phyloP scores from a whole-genome alignment of 148 eudicot species.

The Cornus florida region DNA sequence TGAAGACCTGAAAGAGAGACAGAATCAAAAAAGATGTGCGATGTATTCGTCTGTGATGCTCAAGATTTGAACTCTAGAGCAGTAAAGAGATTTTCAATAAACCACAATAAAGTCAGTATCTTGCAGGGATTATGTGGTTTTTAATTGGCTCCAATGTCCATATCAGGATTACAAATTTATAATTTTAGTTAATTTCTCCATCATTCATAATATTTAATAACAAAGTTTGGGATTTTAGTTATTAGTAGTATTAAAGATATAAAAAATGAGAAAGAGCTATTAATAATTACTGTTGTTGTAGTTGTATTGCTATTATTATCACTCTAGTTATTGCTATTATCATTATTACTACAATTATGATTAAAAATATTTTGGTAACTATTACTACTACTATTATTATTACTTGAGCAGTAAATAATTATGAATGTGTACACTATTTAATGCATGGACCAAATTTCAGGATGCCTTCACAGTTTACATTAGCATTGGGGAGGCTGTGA shows the following conservation, averaged over 20 bases:
- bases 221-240: too few species aligned
- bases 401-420: too few species aligned
- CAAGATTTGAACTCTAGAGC: constrained; percentile 4
- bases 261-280: neutral
- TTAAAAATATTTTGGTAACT: too few species aligned
- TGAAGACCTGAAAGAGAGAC: constrained; percentile 54
- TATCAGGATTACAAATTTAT: neutral
- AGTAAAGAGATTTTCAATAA: neutral
- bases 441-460: constrained; percentile 4
- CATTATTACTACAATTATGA: too few species aligned
- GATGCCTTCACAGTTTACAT: neutral
- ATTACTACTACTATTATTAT: too few species aligned
- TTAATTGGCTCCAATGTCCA: neutral
- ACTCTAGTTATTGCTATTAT: too few species aligned
- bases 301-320: too few species aligned
- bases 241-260: too few species aligned
- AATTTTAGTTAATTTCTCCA: neutral
- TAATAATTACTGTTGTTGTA: neutral
- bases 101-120: neutral
- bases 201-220: too few species aligned
- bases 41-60: neutral
- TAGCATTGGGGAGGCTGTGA: neutral
- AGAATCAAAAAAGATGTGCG: neutral
- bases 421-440: neutral
- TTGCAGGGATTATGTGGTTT: neutral